A percentile compares a stretch with the other conserved stretches of the same genome.
Evolutionary conservation across 2,329 filamentous ascomycete genomes (phyloP).

Genomic region (Ramichloridium luteum): DNA sequence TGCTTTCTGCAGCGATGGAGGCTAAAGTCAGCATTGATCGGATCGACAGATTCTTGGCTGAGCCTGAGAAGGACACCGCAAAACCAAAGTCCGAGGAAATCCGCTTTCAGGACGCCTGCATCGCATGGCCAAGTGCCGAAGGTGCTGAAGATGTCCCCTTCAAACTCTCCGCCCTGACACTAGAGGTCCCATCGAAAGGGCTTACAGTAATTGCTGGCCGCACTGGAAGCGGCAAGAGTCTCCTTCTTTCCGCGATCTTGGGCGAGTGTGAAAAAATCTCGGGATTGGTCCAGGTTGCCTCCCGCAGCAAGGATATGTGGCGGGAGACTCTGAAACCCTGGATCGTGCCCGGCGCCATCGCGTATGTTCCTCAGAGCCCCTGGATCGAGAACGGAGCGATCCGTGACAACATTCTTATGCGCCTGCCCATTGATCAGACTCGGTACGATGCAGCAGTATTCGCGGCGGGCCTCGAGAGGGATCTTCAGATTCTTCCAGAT

Average conservation of each 20-base stretch:
- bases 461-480: conserved; percentile 37
- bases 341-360: conserved; percentile 1
- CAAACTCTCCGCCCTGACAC: background rate
- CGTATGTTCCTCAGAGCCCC: conserved; percentile 51
- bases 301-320: background rate
- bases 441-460: background rate
- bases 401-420: conserved; percentile 1
- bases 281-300: background rate
- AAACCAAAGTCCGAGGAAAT: background rate
- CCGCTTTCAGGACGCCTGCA: background rate
- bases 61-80: background rate
- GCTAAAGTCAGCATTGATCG: conserved; percentile 1
- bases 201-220: background rate
- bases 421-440: background rate
- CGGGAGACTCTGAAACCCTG: background rate
- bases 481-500: conserved; percentile 74
- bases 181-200: background rate
- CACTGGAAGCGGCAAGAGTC: conserved; percentile 1
- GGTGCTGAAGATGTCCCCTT: background rate
- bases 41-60: background rate
- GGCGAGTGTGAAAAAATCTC: background rate
- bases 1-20: background rate
- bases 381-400: conserved; percentile 70
- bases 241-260: conserved; percentile 1
- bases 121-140: background rate